A percentile compares a stretch with the other conserved stretches of the same genome.
Conservation (phyloP, 2,329 filamentous ascomycete genomes). For the Aspergillus amoenus region DNA sequence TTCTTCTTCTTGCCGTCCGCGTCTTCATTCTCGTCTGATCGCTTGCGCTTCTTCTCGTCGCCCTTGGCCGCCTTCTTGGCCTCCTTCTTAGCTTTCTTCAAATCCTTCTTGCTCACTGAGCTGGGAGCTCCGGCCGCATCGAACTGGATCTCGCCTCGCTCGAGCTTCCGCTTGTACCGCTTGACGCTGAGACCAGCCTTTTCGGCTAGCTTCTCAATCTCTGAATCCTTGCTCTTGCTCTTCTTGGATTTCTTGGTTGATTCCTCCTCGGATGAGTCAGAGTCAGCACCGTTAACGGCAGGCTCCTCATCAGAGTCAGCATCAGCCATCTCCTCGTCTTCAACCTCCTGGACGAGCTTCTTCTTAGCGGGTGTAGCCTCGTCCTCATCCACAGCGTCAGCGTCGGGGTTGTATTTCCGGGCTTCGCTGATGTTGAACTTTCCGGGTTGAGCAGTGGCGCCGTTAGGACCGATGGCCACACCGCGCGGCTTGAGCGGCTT, state of each 20-base stretch:
- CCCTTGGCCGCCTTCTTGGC: conserved; percentile 56
- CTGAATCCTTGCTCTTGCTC: conserved; percentile 46
- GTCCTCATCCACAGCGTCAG: conserved; percentile 75
- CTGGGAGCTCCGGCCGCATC: conserved; percentile 64
- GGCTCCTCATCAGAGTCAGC: conserved; percentile 34
- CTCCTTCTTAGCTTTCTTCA: conserved; percentile 70
- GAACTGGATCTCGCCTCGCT: conserved; percentile 71
- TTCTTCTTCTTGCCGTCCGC: conserved; percentile 48
- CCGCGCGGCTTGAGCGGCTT: conserved; percentile 81
- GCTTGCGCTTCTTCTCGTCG: conserved; percentile 72
- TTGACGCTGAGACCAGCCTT: conserved; percentile 68
- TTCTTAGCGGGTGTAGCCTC: conserved; percentile 53
- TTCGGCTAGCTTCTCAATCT: conserved; percentile 60
- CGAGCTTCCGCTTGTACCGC: conserved; percentile 77
- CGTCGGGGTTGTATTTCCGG: conserved; percentile 91
- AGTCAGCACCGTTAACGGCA: conserved; percentile 21
- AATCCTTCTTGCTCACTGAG: conserved; percentile 71
- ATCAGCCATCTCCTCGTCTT: conserved; percentile 47
- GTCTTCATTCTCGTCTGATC: conserved; percentile 56
- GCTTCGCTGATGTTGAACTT: conserved; percentile 86
- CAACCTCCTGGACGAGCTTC: conserved; percentile 48
- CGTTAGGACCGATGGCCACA: conserved; percentile 71
- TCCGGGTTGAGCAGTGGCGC: conserved; percentile 62
- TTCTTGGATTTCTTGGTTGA: conserved; percentile 42
- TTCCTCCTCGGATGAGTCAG: conserved; percentile 32